phyloP scores from a whole-genome alignment of 1,284 basidiomycete genomes.

The Coniophora puteana region DNA sequence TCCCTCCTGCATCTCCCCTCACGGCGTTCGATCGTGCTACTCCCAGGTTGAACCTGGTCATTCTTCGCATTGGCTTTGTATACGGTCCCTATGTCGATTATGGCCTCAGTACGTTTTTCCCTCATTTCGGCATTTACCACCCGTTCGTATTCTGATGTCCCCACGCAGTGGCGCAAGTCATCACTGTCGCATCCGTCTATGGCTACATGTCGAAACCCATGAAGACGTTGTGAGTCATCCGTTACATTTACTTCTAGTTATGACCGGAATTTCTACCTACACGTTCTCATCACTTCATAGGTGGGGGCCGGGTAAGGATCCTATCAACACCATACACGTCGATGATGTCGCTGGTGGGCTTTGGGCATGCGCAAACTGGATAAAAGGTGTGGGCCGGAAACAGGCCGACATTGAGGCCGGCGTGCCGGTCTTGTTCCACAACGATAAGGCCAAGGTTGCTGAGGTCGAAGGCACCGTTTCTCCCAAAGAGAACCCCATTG shows the following conservation, averaged over 20 bases:
- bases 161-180: constrained; percentile 45
- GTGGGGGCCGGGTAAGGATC: constrained; percentile 77
- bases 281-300: constrained; percentile 29
- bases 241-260: background rate
- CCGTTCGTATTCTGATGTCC: constrained; percentile 7
- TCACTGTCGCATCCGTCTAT: constrained; percentile 82
- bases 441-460: constrained; percentile 63
- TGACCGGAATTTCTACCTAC: constrained; percentile 11
- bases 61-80: constrained; percentile 66
- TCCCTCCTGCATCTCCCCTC: background rate
- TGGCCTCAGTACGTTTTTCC: constrained; percentile 49
- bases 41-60: constrained; percentile 73
- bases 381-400: constrained; percentile 54
- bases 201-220: constrained; percentile 82
- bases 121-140: constrained; percentile 8
- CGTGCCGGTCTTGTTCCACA: constrained; percentile 61
- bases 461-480: constrained; percentile 60
- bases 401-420: constrained; percentile 65
- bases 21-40: constrained; percentile 7
- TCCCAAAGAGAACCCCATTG: constrained; percentile 53
- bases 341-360: constrained; percentile 74
- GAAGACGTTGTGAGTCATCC: constrained; percentile 68
- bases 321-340: constrained; percentile 77
- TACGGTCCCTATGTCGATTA: constrained; percentile 77
- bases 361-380: constrained; percentile 78